Evolutionary conservation across 2,329 filamentous ascomycete species (phyloP).

Genomic region (Immersiporthe knoxdaviesiana): DNA sequence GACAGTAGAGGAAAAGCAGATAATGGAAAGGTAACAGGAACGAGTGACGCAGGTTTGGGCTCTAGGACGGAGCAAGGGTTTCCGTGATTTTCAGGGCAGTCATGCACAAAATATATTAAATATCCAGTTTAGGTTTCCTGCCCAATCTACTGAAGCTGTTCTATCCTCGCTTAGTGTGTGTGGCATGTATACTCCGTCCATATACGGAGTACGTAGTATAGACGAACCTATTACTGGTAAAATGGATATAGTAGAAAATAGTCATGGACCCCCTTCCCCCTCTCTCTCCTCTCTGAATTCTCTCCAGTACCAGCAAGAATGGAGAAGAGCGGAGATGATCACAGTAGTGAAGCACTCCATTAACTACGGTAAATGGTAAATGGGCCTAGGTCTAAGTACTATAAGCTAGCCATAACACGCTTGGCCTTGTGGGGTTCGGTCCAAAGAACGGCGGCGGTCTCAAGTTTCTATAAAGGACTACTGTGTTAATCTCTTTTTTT

Average conservation of each 20-base stretch:
- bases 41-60: background rate
- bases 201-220: no score
- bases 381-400: background rate
- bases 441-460: background rate
- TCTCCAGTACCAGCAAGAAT: background rate
- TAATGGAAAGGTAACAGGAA: background rate
- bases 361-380: background rate
- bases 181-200: background rate
- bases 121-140: background rate
- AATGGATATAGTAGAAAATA: no score
- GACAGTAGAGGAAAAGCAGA: constrained; percentile 1
- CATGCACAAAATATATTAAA: background rate
- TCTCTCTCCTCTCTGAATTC: background rate
- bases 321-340: background rate
- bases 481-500: constrained; percentile 2
- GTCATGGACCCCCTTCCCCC: no score
- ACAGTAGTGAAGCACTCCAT: background rate
- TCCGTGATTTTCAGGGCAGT: constrained; percentile 7
- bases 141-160: background rate
- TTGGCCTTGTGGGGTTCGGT: background rate
- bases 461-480: constrained; percentile 1
- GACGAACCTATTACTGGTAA: no score
- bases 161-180: background rate
- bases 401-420: background rate
- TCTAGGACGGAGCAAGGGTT: constrained; percentile 3